A percentile compares a stretch with the other conserved stretches of the same genome.
Conservation (phyloP, 441 rosid genomes). For the Rhodomyrtus psidioides region DNA sequence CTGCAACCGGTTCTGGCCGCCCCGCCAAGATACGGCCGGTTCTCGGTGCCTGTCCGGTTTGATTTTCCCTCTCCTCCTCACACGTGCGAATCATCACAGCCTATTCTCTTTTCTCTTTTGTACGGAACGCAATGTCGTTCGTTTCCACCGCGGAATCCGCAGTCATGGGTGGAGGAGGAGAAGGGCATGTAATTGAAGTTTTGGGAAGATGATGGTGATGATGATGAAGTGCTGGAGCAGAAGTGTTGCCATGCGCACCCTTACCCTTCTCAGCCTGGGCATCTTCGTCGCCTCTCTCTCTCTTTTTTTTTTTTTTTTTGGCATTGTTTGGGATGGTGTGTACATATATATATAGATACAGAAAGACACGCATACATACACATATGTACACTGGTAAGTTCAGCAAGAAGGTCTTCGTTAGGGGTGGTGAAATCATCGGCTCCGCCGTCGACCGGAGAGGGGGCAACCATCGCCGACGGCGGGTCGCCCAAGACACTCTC, state of each 20-base stretch:
- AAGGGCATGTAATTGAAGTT: too few relatives aligned
- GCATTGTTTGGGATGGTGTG: not conserved
- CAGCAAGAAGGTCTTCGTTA: not conserved
- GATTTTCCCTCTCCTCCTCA: not conserved
- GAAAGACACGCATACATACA: not conserved
- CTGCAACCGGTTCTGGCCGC: not conserved
- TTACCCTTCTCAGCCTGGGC: not conserved
- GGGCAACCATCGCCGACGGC: not conserved
- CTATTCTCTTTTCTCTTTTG: not conserved
- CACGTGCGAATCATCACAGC: not conserved
- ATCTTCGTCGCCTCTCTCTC: not conserved
- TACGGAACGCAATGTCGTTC: not conserved
- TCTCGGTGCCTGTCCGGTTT: not conserved
- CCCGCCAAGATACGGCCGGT: conserved; percentile 1
- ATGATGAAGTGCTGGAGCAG: not conserved
- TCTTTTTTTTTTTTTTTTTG: not conserved
- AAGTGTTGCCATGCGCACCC: not conserved
- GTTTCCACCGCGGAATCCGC: not conserved
- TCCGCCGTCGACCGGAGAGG: not conserved
- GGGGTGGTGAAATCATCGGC: not conserved
- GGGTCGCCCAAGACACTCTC: not conserved
- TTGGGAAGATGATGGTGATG: not conserved
- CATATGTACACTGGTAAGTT: not conserved
- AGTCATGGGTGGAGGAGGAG: not conserved
- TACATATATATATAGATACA: not conserved